Percentiles rank a stretch among this genome's conserved stretches.
Conservation (phyloP, 2,329 filamentous ascomycete genomes). For the Hypoxylon sp. region DNA sequence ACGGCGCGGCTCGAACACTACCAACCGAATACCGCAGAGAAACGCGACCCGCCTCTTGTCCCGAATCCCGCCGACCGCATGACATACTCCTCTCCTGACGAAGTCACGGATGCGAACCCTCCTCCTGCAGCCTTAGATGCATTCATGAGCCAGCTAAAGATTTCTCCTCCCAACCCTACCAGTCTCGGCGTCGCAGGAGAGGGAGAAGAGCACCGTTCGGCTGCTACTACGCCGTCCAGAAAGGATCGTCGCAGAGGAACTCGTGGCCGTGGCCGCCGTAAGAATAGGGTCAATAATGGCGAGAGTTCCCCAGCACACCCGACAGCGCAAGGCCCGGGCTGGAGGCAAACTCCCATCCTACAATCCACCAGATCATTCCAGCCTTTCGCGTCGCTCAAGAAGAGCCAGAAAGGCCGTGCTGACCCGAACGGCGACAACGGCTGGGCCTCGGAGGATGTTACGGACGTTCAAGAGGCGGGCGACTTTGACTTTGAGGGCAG, state of each 20-base stretch:
- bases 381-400: conserved; percentile 68
- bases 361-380: conserved; percentile 69
- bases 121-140: conserved; percentile 8
- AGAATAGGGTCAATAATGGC: conserved; percentile 23
- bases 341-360: conserved; percentile 67
- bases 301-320: conserved; percentile 31
- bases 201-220: conserved; percentile 24
- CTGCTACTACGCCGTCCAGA: conserved; percentile 28
- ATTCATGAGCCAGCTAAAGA: conserved; percentile 25
- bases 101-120: conserved; percentile 35
- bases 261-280: conserved; percentile 36
- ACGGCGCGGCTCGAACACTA: conserved; percentile 40
- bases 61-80: conserved; percentile 38
- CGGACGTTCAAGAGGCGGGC: conserved; percentile 89
- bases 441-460: conserved; percentile 96
- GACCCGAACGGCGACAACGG: conserved; percentile 68
- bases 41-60: conserved; percentile 41
- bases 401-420: conserved; percentile 54
- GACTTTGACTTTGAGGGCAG: conserved; percentile 94
- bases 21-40: conserved; percentile 45
- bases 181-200: conserved; percentile 34
- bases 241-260: conserved; percentile 38
- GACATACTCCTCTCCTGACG: conserved; percentile 39
- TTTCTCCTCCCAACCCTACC: conserved; percentile 29
- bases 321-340: conserved; percentile 57